Conservation (phyloP, 345 rosid species). For the Physaria fendleri region DNA sequence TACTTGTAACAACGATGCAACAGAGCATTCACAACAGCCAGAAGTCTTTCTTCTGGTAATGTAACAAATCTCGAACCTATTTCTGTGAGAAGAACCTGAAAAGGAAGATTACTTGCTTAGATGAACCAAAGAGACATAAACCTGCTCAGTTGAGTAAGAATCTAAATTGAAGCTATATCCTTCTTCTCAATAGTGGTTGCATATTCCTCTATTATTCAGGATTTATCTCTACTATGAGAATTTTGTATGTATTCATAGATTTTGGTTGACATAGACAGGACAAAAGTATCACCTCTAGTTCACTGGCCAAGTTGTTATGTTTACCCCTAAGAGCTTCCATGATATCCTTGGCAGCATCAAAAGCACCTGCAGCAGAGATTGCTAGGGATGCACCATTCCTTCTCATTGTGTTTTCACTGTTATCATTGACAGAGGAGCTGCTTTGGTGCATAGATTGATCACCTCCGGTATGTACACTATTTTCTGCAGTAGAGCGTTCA, state of each 20-base stretch:
- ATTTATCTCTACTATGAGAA: neutral
- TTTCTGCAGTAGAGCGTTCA: constrained; percentile 62
- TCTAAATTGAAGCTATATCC: constrained; percentile 1
- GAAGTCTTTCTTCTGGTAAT: constrained; percentile 94
- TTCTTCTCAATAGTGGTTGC: neutral
- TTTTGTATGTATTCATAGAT: neutral
- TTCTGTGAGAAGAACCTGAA: constrained; percentile 81
- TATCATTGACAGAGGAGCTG: constrained; percentile 49
- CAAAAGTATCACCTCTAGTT: constrained; percentile 68
- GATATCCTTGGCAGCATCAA: constrained; percentile 97
- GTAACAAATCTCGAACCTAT: constrained; percentile 97
- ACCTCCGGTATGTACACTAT: constrained; percentile 48
- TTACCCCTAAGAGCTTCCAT: constrained; percentile 97
- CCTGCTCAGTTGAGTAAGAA: neutral
- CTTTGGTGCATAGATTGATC: constrained; percentile 78
- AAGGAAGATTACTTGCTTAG: constrained; percentile 6
- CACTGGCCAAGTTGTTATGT: constrained; percentile 90
- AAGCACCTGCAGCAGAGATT: constrained; percentile 85
- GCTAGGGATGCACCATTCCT: constrained; percentile 62
- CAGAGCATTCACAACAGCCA: constrained; percentile 95
- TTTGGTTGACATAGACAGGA: neutral
- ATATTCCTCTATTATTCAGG: neutral
- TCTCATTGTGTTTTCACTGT: constrained; percentile 55
- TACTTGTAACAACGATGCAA: constrained; percentile 98
- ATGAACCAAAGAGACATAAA: constrained; percentile 10